Base-by-base conservation (phyloP, 2,329 filamentous ascomycete genomes). In the Pseudogymnoascus sp. region DNA sequence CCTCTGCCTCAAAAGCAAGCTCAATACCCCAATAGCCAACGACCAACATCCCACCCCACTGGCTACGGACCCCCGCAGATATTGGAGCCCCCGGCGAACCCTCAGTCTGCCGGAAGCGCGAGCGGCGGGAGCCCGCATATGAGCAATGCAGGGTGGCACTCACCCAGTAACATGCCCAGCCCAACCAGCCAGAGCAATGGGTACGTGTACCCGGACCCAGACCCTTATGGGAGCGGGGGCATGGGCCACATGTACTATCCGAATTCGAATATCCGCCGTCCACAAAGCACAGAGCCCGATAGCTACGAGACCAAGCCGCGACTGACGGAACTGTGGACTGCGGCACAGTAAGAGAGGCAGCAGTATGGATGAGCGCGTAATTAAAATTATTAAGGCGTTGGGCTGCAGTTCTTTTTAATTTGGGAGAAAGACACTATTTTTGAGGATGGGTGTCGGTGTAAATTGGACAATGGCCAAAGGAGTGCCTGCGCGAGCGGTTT, bases 121-220 rank as follows among this genome's bases (percentile, higher is more conserved):
- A 85, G 80, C 62, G 89, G 90, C 61, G 38, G 38, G 1, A 96
- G 92, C 74, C 92, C 93, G 59, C 92, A 97, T 74, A 91, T 96
- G 85, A 77, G 78, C 42, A 61, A 41, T 31, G 74, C 77, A 25
- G 89, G 90, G 61, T 97, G 93, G 92, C 89, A 91, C 67, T 95
- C 92, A 4, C 92, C 92, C 3, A 61, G 39, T 9, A 69, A 64
- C 33, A 71, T 73, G 67, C 85, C 88, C 8, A 88, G 89, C 7
- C 89, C 92, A 65, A 80, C 77, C 69, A 78, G 76, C 33, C 76
- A 79, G 48, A 84, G 82, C 48, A 85, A 83, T 59, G 80, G 80
- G 65, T 92, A 91, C 66, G 86, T 90, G 65, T 96, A 95, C 71
- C 85, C 88, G 6, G 95, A 97, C 68, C 89, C 91, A 0, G 91